Conservation (phyloP, 2,329 filamentous ascomycete species). For the Pyrenochaeta sp. region DNA sequence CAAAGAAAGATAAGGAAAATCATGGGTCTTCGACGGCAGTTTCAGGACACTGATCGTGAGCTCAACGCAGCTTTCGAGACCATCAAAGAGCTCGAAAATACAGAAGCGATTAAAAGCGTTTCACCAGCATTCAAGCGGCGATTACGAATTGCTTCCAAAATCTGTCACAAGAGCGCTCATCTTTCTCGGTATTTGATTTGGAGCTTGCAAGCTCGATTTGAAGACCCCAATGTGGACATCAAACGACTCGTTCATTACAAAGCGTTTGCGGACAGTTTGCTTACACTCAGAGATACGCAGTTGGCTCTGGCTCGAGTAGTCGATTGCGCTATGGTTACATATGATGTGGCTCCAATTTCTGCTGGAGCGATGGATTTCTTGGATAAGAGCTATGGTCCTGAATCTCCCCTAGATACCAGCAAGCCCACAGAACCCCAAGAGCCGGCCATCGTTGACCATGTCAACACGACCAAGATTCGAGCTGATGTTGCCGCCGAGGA, state of each 20-base stretch:
- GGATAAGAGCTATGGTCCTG: neutral
- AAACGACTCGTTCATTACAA: conserved; percentile 22
- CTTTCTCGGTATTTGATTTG: conserved; percentile 38
- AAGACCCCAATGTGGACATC: conserved; percentile 22
- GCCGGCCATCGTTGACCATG: conserved; percentile 1
- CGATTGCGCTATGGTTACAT: conserved; percentile 29
- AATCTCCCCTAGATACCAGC: neutral
- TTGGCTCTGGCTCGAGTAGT: conserved; percentile 34
- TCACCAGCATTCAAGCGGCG: conserved; percentile 27
- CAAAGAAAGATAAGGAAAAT: conserved; percentile 17
- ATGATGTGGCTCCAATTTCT: conserved; percentile 22
- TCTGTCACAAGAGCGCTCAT: conserved; percentile 36
- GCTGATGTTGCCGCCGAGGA: conserved; percentile 24
- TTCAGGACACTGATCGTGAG: conserved; percentile 27
- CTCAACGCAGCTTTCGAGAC: conserved; percentile 21
- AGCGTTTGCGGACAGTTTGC: conserved; percentile 31
- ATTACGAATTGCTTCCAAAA: conserved; percentile 27
- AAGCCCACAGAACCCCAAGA: neutral
- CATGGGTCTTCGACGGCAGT: conserved; percentile 17
- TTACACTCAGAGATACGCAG: conserved; percentile 40
- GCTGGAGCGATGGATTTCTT: conserved; percentile 11
- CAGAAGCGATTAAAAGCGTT: conserved; percentile 7
- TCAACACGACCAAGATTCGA: conserved; percentile 13
- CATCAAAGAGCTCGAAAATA: conserved; percentile 16
- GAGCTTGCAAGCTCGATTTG: conserved; percentile 37